These are phyloP conservation scores for Salisapilia sapeloensis DNA, from an alignment of 352 stramenopile genomes.

Conservation along the genomic window DNA sequence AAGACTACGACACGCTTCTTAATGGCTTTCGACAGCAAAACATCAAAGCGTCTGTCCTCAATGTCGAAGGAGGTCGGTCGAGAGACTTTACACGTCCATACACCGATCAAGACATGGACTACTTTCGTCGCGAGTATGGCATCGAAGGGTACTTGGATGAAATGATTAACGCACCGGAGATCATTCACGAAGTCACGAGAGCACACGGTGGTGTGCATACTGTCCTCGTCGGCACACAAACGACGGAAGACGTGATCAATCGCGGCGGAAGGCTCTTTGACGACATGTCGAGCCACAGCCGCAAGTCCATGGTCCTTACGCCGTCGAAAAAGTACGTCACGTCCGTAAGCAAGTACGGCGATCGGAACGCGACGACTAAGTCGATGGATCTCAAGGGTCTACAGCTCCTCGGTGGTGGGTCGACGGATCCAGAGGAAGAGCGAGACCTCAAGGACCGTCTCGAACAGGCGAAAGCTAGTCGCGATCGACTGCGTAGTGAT, in stretches of 20 bases:
- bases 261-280: conserved; percentile 41
- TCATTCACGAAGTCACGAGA: conserved; percentile 68
- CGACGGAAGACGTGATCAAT: conserved; percentile 70
- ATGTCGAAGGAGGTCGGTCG: conserved; percentile 37
- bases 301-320: conserved; percentile 63
- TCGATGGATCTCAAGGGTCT: conserved; percentile 65
- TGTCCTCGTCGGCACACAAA: conserved; percentile 50
- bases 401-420: conserved; percentile 42
- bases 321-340: conserved; percentile 79
- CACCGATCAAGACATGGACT: conserved; percentile 26
- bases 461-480: no score
- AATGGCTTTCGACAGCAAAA: conserved; percentile 29
- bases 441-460: conserved; percentile 30
- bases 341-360: conserved; percentile 73
- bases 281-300: conserved; percentile 23
- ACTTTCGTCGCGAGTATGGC: conserved; percentile 28
- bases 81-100: conserved; percentile 38
- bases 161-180: conserved; percentile 63
- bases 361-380: conserved; percentile 68
- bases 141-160: conserved; percentile 69
- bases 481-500: no score
- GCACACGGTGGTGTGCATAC: conserved; percentile 54
- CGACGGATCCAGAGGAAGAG: conserved; percentile 66
- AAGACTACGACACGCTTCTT: conserved; percentile 70
- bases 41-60: conserved; percentile 52